phyloP scores from a whole-genome alignment of 73 alveolate genomes.

The Stentor roeselii region DNA sequence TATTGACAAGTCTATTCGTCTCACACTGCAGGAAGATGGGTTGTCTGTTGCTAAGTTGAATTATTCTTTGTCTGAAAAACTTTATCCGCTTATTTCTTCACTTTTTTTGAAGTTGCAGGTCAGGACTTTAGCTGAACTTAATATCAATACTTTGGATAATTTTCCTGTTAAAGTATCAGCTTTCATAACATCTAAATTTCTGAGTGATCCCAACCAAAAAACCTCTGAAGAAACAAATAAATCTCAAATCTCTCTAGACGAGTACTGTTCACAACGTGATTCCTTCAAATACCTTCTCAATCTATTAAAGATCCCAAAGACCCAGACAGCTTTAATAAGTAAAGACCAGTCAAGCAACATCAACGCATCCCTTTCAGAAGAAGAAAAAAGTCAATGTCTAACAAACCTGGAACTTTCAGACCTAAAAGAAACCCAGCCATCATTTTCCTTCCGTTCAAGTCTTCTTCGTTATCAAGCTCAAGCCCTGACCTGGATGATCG shows the following conservation, averaged over 20 bases:
- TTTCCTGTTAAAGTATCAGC: not conserved
- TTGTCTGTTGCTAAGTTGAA: not conserved
- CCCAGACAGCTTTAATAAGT: not conserved
- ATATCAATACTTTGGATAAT: not conserved
- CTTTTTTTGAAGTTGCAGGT: not conserved
- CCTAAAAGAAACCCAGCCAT: constrained; percentile 35
- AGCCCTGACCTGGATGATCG: constrained; percentile 56
- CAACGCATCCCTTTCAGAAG: not conserved
- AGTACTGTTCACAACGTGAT: not conserved
- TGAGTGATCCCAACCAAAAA: not conserved
- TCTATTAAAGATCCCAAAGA: not conserved
- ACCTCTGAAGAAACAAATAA: not conserved
- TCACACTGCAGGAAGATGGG: not conserved
- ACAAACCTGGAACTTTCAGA: constrained; percentile 23
- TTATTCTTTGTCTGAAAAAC: not conserved
- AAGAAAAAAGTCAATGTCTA: not conserved
- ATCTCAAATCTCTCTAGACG: not conserved
- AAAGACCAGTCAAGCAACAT: not conserved
- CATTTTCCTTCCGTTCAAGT: constrained; percentile 26
- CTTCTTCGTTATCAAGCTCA: constrained; percentile 42
- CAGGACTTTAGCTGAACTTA: not conserved
- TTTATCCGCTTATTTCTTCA: not conserved
- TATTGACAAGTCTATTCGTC: not conserved
- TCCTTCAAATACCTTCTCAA: not conserved
- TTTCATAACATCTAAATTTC: not conserved